phyloP scores from a whole-genome alignment of 2,329 filamentous ascomycete species.

The Metarhizium guizhouense region DNA sequence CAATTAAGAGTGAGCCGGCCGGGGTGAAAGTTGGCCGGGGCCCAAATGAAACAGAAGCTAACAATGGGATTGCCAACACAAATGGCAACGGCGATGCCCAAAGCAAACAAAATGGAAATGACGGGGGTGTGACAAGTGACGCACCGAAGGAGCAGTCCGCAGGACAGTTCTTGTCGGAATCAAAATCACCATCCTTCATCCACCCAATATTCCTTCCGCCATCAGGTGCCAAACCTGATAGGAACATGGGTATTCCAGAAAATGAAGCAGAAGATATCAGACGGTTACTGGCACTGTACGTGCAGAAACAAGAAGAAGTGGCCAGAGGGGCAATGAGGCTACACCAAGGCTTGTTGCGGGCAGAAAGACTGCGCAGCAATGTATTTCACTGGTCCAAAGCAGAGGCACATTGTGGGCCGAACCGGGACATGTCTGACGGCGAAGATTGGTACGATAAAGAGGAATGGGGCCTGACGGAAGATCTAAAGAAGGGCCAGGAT shows the following conservation, averaged over 20 bases:
- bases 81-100: conserved; percentile 8
- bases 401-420: conserved; percentile 59
- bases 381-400: conserved; percentile 71
- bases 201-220: conserved; percentile 70
- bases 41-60: not conserved
- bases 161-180: conserved; percentile 8
- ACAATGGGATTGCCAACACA: not conserved
- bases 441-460: conserved; percentile 86
- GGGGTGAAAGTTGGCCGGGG: not conserved
- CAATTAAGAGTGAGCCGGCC: conserved; percentile 1
- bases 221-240: conserved; percentile 50
- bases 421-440: conserved; percentile 73
- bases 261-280: conserved; percentile 72
- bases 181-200: conserved; percentile 42
- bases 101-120: conserved; percentile 9
- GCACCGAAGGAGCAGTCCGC: not conserved
- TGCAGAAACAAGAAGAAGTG: conserved; percentile 81
- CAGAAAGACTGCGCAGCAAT: conserved; percentile 61
- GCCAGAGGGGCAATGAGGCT: conserved; percentile 61
- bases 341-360: conserved; percentile 61
- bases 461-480: conserved; percentile 66
- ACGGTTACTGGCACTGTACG: conserved; percentile 62
- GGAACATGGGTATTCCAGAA: conserved; percentile 62
- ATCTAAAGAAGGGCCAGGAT: conserved; percentile 73
- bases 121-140: conserved; percentile 20